Percentiles rank a stretch among this genome's conserved stretches.
These are phyloP conservation scores for Colletotrichum sp. DNA, from an alignment of 2,329 filamentous ascomycete genomes.

Conservation along the genomic window DNA sequence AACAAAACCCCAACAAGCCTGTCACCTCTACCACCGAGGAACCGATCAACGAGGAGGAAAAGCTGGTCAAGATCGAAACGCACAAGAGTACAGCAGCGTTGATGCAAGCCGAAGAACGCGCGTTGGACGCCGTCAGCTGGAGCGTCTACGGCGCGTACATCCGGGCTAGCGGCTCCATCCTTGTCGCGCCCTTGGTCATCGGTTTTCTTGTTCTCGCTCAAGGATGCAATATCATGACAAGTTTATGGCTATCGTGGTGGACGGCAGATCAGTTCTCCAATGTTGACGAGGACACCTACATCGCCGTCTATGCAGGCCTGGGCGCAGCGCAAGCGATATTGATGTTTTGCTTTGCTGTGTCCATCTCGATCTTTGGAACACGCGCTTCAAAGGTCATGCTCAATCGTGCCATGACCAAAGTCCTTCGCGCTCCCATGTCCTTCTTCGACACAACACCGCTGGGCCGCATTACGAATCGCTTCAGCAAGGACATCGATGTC, in stretches of 20 bases:
- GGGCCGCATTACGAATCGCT: constrained; percentile 93
- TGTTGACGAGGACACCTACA: not conserved
- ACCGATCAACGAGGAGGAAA: constrained; percentile 31
- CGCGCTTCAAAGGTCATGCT: constrained; percentile 82
- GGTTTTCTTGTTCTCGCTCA: constrained; percentile 67
- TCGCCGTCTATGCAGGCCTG: constrained; percentile 73
- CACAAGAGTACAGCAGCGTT: constrained; percentile 64
- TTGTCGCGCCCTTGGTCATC: constrained; percentile 69
- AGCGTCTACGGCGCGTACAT: constrained; percentile 80
- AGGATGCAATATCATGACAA: constrained; percentile 70
- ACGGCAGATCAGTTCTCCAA: constrained; percentile 70
- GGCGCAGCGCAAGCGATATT: constrained; percentile 73
- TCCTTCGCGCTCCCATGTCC: constrained; percentile 73
- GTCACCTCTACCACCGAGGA: constrained; percentile 14
- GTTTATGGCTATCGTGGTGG: constrained; percentile 91
- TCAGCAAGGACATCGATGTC: constrained; percentile 91
- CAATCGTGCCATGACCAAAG: constrained; percentile 75
- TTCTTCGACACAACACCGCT: constrained; percentile 97
- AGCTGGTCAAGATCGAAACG: constrained; percentile 50
- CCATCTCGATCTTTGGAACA: constrained; percentile 80
- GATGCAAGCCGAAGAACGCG: constrained; percentile 76
- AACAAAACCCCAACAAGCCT: not conserved
- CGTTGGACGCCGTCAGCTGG: constrained; percentile 79
- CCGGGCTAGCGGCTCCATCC: constrained; percentile 71
- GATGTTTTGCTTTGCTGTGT: constrained; percentile 80